Evolutionary conservation across 75 land plant genomes (phyloP).

Genomic region (Sequoia sempervirens): DNA sequence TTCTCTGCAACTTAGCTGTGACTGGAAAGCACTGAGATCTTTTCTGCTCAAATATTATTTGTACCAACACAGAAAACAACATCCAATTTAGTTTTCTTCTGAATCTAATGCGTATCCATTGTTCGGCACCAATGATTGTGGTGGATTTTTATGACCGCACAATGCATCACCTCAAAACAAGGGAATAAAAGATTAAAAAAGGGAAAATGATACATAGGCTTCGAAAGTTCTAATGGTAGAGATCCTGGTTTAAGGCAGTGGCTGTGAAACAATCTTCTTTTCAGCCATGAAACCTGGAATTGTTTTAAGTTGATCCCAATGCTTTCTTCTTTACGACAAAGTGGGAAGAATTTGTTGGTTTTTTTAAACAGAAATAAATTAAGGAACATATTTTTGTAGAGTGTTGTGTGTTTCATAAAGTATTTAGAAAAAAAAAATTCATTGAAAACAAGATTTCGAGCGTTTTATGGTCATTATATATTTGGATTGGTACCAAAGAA

Average conservation of each 20-base stretch:
- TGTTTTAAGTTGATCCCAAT: background rate
- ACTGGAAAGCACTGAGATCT: background rate
- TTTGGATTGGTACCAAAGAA: no score
- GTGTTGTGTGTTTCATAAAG: no score
- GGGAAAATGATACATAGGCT: background rate
- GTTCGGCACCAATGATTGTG: background rate
- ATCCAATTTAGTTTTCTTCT: background rate
- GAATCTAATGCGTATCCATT: background rate
- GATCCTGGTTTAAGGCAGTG: background rate
- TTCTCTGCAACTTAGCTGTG: background rate
- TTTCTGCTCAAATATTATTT: background rate
- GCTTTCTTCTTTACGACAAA: background rate
- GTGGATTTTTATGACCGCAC: background rate
- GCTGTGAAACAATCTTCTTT: background rate
- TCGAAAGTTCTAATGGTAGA: background rate
- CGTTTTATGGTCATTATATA: no score
- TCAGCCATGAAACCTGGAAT: background rate
- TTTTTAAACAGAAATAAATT: no score
- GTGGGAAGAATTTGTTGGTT: no score
- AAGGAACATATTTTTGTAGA: no score
- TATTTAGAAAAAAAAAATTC: no score
- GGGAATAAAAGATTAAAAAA: no score
- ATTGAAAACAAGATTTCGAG: no score
- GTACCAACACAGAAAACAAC: background rate
- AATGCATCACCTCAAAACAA: background rate